Evolutionary conservation across 2,329 filamentous ascomycete species (phyloP).

Genomic region (Monosporascus cannonballus): DNA sequence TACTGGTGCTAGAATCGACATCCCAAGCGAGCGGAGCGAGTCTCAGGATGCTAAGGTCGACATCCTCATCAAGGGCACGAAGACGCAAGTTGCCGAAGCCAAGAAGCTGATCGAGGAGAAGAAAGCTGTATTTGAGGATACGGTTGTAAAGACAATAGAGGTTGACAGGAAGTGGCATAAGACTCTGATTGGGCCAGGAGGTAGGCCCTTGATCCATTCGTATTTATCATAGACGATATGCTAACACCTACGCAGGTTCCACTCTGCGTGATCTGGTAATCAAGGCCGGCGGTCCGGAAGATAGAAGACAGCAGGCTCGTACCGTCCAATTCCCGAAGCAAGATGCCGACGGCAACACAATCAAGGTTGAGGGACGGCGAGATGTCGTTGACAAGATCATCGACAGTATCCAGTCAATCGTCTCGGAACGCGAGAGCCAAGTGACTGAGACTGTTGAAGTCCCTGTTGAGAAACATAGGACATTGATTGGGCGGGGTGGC

Average conservation of each 20-base stretch:
- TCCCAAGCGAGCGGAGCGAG: slow-evolving; percentile 73
- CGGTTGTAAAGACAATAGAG: slow-evolving; percentile 75
- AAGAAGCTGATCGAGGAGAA: slow-evolving; percentile 88
- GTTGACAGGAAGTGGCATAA: slow-evolving; percentile 95
- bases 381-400: slow-evolving; percentile 86
- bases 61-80: slow-evolving; percentile 87
- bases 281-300: slow-evolving; percentile 82
- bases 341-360: slow-evolving; percentile 73
- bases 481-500: slow-evolving; percentile 87
- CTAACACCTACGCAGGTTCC: slow-evolving; percentile 55
- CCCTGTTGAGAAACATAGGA: slow-evolving; percentile 81
- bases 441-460: slow-evolving; percentile 74
- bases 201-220: slow-evolving; percentile 44
- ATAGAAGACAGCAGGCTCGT: slow-evolving; percentile 75
- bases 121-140: slow-evolving; percentile 81
- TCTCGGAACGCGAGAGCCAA: slow-evolving; percentile 78
- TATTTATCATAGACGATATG: slow-evolving; percentile 5
- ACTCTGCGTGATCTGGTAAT: slow-evolving; percentile 83
- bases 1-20: slow-evolving; percentile 85
- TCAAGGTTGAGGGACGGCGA: slow-evolving; percentile 81
- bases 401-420: slow-evolving; percentile 72
- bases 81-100: slow-evolving; percentile 82
- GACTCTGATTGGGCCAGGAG: slow-evolving; percentile 80
- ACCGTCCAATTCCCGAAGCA: slow-evolving; percentile 93
- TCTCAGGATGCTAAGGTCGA: slow-evolving; percentile 66